Evolutionary conservation across 805 yeast species (phyloP).

Genomic region (Wickerhamomyces chaumierensis): DNA sequence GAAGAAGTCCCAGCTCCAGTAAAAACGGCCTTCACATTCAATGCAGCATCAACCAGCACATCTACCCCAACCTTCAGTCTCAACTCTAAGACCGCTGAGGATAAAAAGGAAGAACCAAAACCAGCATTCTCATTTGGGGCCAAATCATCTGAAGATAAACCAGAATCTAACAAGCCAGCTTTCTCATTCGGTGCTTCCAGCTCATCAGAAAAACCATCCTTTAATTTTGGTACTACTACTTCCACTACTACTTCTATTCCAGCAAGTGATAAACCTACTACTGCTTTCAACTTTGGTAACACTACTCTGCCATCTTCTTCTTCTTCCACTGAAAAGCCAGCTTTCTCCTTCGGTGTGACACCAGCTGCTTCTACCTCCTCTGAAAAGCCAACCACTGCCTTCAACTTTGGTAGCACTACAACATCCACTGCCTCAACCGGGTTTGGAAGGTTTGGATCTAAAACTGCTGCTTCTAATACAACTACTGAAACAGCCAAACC

Average conservation of each 20-base stretch:
- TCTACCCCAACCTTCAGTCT: no score
- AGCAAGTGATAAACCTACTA: no score
- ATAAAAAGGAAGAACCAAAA: slow-evolving; percentile 6
- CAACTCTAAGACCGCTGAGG: slow-evolving; percentile 4
- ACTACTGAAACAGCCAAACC: no score
- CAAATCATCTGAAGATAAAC: no score
- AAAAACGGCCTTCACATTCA: slow-evolving; percentile 19
- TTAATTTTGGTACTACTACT: slow-evolving; percentile 5
- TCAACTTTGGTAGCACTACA: slow-evolving; percentile 19
- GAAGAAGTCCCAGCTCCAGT: slow-evolving; percentile 1
- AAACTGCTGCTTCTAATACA: neutral
- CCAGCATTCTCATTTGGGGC: slow-evolving; percentile 20
- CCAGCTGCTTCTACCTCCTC: neutral
- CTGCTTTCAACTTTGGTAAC: slow-evolving; percentile 17
- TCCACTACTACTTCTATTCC: slow-evolving; percentile 3
- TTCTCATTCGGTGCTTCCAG: slow-evolving; percentile 7
- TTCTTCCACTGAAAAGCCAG: slow-evolving; percentile 3
- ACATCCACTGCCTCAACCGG: slow-evolving; percentile 5
- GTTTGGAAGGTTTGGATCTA: slow-evolving; percentile 17
- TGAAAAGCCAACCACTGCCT: slow-evolving; percentile 13
- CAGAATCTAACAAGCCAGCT: slow-evolving; percentile 9
- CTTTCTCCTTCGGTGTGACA: slow-evolving; percentile 4
- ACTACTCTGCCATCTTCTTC: slow-evolving; percentile 1
- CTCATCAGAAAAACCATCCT: slow-evolving; percentile 5
- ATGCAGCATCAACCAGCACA: no score